These are phyloP conservation scores for Cucurbita moschata DNA, from an alignment of 306 rosid species.

Conservation along the genomic window DNA sequence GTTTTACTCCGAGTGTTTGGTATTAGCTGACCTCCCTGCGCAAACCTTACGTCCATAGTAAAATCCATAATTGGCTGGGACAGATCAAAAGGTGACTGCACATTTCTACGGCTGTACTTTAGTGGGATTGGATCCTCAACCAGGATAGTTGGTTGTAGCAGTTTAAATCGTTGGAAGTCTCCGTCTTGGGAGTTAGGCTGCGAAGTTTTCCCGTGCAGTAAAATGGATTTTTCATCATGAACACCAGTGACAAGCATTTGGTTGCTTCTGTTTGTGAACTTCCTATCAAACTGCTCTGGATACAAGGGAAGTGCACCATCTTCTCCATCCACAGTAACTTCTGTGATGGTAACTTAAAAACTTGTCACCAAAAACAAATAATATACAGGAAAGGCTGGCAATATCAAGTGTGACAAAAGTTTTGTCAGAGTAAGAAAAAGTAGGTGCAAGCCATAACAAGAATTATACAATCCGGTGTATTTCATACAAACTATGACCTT, in stretches of 20 bases:
- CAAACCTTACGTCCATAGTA: constrained; percentile 29
- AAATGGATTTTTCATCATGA: constrained; percentile 22
- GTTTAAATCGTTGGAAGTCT: constrained; percentile 19
- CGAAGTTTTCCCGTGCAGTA: constrained; percentile 24
- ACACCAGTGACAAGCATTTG: constrained; percentile 27
- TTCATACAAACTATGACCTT: background rate
- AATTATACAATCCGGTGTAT: background rate
- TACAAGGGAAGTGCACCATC: constrained; percentile 20
- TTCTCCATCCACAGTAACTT: constrained; percentile 27
- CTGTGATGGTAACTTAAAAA: constrained; percentile 18
- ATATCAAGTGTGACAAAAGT: background rate
- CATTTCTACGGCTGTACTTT: constrained; percentile 32
- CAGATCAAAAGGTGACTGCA: constrained; percentile 12
- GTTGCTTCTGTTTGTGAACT: constrained; percentile 31
- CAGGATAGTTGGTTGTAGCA: constrained; percentile 20
- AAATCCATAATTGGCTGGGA: constrained; percentile 34
- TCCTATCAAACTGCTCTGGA: constrained; percentile 44
- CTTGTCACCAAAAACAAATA: background rate
- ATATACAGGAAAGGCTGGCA: background rate
- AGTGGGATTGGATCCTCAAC: constrained; percentile 36
- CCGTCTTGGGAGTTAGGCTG: constrained; percentile 28
- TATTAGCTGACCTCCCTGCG: constrained; percentile 39
- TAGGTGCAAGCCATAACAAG: background rate
- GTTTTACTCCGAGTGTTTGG: constrained; percentile 37
- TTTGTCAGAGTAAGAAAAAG: background rate